Evolutionary conservation across 352 stramenopile genomes (phyloP).

Genomic region (Phytophthora sojae): DNA sequence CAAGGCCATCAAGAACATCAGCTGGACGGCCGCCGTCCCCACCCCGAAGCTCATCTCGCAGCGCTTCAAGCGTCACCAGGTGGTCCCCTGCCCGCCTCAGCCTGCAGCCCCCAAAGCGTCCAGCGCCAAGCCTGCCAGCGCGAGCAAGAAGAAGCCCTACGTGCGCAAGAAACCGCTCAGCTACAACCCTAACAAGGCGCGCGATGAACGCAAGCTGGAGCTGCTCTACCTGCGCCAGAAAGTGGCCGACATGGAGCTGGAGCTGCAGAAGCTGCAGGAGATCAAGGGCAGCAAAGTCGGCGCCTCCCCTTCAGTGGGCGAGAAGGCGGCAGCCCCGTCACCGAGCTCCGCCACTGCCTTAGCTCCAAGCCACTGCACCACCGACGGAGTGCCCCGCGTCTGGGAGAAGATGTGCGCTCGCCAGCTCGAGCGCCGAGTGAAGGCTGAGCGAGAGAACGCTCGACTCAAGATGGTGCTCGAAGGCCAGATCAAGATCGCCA

Average conservation of each 20-base stretch:
- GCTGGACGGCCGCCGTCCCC: constrained; percentile 4
- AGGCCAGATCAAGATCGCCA: constrained; percentile 49
- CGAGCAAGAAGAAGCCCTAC: constrained; percentile 30
- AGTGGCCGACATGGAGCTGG: constrained; percentile 48
- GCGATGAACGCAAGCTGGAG: constrained; percentile 51
- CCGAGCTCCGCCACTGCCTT: not conserved
- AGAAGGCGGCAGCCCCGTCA: no score
- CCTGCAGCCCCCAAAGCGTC: constrained; percentile 3
- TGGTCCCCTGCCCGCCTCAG: constrained; percentile 16
- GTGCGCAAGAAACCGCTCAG: constrained; percentile 38
- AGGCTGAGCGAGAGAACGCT: constrained; percentile 44
- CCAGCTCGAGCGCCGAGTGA: constrained; percentile 38
- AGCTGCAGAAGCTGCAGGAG: constrained; percentile 38
- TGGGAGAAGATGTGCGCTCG: constrained; percentile 44
- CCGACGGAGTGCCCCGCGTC: constrained; percentile 27
- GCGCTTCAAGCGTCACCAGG: constrained; percentile 28
- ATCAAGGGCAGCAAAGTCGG: constrained; percentile 18
- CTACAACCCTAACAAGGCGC: constrained; percentile 55
- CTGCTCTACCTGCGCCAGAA: constrained; percentile 52
- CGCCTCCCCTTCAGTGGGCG: not conserved
- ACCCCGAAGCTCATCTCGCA: constrained; percentile 15
- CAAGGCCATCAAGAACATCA: constrained; percentile 21
- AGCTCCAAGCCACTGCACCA: not conserved
- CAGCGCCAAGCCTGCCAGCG: not conserved
- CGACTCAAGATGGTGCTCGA: constrained; percentile 46